phyloP scores from a whole-genome alignment of 108 stramenopile species.

The Epithemia pelagica region DNA sequence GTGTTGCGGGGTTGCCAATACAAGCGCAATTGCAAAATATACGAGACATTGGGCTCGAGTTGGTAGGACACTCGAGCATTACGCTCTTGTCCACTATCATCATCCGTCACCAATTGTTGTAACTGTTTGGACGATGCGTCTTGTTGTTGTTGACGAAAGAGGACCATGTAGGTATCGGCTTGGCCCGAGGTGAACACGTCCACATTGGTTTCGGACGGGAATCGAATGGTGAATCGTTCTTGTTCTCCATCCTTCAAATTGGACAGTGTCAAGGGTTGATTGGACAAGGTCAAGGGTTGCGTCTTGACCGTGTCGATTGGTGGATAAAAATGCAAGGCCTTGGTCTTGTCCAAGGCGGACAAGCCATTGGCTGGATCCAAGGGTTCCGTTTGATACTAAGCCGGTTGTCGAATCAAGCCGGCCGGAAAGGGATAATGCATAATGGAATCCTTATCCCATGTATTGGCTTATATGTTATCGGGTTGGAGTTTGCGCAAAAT shows the following conservation, averaged over 20 bases:
- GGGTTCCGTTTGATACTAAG: background rate
- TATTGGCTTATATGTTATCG: background rate
- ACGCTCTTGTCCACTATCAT: background rate
- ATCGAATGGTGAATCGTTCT: background rate
- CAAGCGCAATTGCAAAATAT: background rate
- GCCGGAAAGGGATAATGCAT: slow-evolving; percentile 4
- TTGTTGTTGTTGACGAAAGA: too few species aligned
- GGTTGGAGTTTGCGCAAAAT: background rate
- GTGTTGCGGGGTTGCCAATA: background rate
- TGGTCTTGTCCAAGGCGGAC: background rate
- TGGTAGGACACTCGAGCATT: background rate
- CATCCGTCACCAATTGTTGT: background rate
- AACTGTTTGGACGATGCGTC: background rate
- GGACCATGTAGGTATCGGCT: background rate
- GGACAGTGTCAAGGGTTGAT: background rate
- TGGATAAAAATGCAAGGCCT: background rate
- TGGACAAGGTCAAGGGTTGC: background rate
- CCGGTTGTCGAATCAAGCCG: background rate
- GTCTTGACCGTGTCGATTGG: background rate
- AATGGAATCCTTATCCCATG: slow-evolving; percentile 3
- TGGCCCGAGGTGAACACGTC: background rate
- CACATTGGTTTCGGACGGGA: background rate
- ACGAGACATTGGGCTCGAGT: background rate
- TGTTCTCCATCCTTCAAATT: background rate
- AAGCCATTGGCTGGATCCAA: background rate